Percentiles rank a stretch among this genome's conserved stretches.
phyloP scores from a whole-genome alignment of 371 early-diverging fungal genomes.

The Coemansia sp. region DNA sequence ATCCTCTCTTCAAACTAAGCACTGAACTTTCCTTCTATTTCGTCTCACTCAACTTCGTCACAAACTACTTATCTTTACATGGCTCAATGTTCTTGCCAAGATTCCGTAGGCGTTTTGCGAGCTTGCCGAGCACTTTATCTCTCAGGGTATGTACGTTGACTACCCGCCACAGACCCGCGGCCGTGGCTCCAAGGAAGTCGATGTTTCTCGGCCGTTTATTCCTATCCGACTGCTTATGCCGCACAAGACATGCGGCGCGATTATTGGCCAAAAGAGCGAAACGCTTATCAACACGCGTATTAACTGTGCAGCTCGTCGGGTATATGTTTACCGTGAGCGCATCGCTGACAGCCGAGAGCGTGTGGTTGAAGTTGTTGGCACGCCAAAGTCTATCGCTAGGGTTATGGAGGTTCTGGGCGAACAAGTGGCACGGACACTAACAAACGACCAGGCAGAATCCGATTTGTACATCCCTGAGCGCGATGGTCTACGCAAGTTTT shows the following conservation, averaged over 20 bases:
- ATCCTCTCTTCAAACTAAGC: no score
- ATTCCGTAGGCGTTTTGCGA: constrained; percentile 47
- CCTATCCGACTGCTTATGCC: constrained; percentile 51
- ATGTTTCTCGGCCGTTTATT: constrained; percentile 44
- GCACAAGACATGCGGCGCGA: constrained; percentile 53
- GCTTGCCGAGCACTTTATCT: constrained; percentile 52
- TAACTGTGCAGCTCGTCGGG: constrained; percentile 41
- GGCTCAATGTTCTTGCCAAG: no score
- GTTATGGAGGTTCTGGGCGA: constrained; percentile 43
- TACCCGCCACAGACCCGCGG: constrained; percentile 46
- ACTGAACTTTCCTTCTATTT: not conserved
- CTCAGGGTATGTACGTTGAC: constrained; percentile 51
- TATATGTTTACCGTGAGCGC: constrained; percentile 53
- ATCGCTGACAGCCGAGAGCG: constrained; percentile 51
- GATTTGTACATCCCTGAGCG: constrained; percentile 47
- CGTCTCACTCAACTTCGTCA: constrained; percentile 5
- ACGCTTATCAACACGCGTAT: constrained; percentile 50
- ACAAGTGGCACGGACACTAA: constrained; percentile 49
- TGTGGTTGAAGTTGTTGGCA: constrained; percentile 52
- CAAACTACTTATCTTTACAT: constrained; percentile 2
- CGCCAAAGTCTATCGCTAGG: constrained; percentile 40
- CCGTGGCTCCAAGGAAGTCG: constrained; percentile 44
- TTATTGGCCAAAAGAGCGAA: constrained; percentile 53
- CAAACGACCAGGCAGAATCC: constrained; percentile 46
- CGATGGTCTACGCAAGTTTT: constrained; percentile 49